Evolutionary conservation across 148 eudicot genomes (phyloP).

Genomic region (Euryodendron excelsum): DNA sequence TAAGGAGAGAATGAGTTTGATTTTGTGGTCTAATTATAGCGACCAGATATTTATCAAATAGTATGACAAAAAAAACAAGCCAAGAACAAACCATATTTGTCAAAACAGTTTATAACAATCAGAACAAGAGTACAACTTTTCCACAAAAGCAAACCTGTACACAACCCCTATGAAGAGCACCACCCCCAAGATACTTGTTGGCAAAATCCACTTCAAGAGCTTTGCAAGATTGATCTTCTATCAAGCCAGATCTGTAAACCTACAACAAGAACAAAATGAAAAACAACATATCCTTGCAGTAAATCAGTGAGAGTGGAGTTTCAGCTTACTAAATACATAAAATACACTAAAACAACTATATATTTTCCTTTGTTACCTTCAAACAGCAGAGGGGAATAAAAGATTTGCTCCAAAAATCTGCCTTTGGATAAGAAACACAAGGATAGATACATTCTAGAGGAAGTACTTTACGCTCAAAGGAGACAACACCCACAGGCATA

Average conservation of each 20-base stretch:
- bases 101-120: not conserved
- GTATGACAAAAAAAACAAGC: too few species aligned
- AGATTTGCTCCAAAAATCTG: slow-evolving; percentile 70
- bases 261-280: slow-evolving; percentile 24
- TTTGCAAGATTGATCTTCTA: slow-evolving; percentile 74
- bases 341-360: not conserved
- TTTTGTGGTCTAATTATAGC: too few species aligned
- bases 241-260: slow-evolving; percentile 68
- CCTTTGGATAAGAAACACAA: slow-evolving; percentile 45
- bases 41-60: too few species aligned
- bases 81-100: not conserved
- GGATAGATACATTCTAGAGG: slow-evolving; percentile 35
- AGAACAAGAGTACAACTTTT: slow-evolving; percentile 7
- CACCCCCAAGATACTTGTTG: slow-evolving; percentile 88
- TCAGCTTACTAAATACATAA: not conserved
- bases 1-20: too few species aligned
- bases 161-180: slow-evolving; percentile 81
- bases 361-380: slow-evolving; percentile 47
- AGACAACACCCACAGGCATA: slow-evolving; percentile 66
- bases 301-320: not conserved
- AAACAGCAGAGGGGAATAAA: slow-evolving; percentile 55
- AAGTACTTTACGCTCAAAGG: slow-evolving; percentile 91
- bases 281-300: not conserved
- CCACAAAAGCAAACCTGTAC: slow-evolving; percentile 58
- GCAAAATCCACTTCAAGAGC: slow-evolving; percentile 98